phyloP scores from a whole-genome alignment of 164 flowering plant species.

The Magnolia changhungtana region DNA sequence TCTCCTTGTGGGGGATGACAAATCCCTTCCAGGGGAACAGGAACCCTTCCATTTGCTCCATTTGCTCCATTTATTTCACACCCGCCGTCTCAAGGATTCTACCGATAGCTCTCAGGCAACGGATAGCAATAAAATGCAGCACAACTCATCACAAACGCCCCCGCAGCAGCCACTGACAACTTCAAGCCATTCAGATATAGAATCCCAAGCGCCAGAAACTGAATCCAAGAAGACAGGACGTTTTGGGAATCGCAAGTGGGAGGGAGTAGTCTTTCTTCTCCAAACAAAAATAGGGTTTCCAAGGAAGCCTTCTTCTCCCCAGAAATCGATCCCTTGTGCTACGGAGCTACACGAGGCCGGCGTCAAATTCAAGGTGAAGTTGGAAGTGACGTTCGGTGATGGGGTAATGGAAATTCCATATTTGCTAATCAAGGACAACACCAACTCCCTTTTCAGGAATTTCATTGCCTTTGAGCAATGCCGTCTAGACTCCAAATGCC shows the following conservation, averaged over 20 bases:
- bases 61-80: no score
- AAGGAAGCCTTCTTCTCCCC: slow-evolving; percentile 5
- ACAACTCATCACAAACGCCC: slow-evolving; percentile 28
- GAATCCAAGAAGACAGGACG: slow-evolving; percentile 23
- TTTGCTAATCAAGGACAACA: slow-evolving; percentile 80
- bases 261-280: no score
- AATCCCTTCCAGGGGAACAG: no score
- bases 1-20: no score
- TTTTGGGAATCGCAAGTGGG: slow-evolving; percentile 60
- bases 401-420: slow-evolving; percentile 77
- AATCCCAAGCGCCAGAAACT: no score
- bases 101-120: slow-evolving; percentile 16
- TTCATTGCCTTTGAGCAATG: slow-evolving; percentile 86
- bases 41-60: no score
- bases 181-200: no score
- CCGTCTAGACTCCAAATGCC: slow-evolving; percentile 71
- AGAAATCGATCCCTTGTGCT: slow-evolving; percentile 72
- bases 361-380: slow-evolving; percentile 56
- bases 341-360: slow-evolving; percentile 34
- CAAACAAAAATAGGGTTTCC: background rate
- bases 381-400: background rate
- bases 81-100: no score
- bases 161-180: background rate
- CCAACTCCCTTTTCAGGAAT: slow-evolving; percentile 80
- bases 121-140: slow-evolving; percentile 43